These are phyloP conservation scores for Fusarium sp. DNA, from an alignment of 2,329 filamentous ascomycete genomes.

Conservation along the genomic window DNA sequence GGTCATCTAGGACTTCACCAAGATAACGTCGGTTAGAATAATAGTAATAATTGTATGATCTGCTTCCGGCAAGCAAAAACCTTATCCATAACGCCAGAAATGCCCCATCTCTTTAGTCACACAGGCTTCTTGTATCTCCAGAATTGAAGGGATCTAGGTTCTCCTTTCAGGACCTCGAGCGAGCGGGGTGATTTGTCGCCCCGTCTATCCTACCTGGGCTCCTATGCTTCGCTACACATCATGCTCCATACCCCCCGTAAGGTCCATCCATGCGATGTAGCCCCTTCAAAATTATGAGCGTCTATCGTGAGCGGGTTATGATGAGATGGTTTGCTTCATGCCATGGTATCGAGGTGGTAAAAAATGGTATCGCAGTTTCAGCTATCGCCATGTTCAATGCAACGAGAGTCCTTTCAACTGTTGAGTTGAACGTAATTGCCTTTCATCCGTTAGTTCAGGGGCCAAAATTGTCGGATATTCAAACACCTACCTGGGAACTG, in stretches of 20 bases:
- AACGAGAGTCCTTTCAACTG: constrained; percentile 28
- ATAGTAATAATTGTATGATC: constrained; percentile 31
- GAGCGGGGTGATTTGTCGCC: neutral
- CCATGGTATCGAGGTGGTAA: constrained; percentile 27
- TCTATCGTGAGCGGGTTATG: constrained; percentile 25
- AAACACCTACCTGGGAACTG: constrained; percentile 88
- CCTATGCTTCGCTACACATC: constrained; percentile 11
- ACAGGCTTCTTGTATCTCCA: constrained; percentile 28
- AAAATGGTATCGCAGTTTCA: constrained; percentile 12
- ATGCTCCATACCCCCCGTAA: constrained; percentile 10
- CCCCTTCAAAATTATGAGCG: constrained; percentile 19
- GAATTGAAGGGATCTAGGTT: constrained; percentile 19
- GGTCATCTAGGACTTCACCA: neutral
- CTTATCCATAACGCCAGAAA: constrained; percentile 42
- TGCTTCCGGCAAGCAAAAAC: constrained; percentile 33
- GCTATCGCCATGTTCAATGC: neutral
- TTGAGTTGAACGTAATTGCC: constrained; percentile 64
- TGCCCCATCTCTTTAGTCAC: constrained; percentile 30
- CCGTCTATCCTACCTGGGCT: constrained; percentile 5
- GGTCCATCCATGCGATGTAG: constrained; percentile 9
- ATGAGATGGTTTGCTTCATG: constrained; percentile 22
- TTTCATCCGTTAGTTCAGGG: constrained; percentile 48
- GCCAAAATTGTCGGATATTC: neutral
- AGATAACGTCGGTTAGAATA: neutral
- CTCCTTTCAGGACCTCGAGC: constrained; percentile 13